phyloP scores from a whole-genome alignment of 768 basidiomycete genomes.

The Vararia minispora region DNA sequence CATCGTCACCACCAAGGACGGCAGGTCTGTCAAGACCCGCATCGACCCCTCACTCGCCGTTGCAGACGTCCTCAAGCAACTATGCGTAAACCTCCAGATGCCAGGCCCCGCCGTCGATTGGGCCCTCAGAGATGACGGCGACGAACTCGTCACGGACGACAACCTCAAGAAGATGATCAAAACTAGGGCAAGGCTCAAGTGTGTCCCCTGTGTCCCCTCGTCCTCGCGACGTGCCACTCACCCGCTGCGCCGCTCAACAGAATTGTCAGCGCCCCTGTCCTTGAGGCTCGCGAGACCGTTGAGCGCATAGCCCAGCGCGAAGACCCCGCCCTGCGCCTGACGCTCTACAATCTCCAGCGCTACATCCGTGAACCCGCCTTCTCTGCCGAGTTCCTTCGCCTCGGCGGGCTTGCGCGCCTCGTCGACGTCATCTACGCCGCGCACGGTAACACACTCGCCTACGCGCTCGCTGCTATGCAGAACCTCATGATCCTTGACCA shows the following conservation, averaged over 20 bases:
- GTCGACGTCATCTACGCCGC: constrained; percentile 54
- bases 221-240: not conserved
- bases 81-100: constrained; percentile 73
- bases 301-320: constrained; percentile 55
- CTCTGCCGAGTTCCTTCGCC: constrained; percentile 62
- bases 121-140: constrained; percentile 72
- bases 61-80: constrained; percentile 74
- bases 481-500: constrained; percentile 81
- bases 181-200: constrained; percentile 72
- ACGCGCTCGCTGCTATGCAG: constrained; percentile 77
- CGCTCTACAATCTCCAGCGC: constrained; percentile 71
- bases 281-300: constrained; percentile 70
- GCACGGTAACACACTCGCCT: constrained; percentile 81
- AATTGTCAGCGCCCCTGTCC: constrained; percentile 67
- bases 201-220: constrained; percentile 17
- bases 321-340: constrained; percentile 49
- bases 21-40: constrained; percentile 65
- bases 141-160: constrained; percentile 79
- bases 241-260: constrained; percentile 24
- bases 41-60: constrained; percentile 80
- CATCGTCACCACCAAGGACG: constrained; percentile 68
- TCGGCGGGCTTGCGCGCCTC: constrained; percentile 61
- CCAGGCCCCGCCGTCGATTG: constrained; percentile 62
- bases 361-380: constrained; percentile 64
- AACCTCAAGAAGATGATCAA: constrained; percentile 77